phyloP scores from a whole-genome alignment of 306 rosid species.

The Adenanthera pavonina region DNA sequence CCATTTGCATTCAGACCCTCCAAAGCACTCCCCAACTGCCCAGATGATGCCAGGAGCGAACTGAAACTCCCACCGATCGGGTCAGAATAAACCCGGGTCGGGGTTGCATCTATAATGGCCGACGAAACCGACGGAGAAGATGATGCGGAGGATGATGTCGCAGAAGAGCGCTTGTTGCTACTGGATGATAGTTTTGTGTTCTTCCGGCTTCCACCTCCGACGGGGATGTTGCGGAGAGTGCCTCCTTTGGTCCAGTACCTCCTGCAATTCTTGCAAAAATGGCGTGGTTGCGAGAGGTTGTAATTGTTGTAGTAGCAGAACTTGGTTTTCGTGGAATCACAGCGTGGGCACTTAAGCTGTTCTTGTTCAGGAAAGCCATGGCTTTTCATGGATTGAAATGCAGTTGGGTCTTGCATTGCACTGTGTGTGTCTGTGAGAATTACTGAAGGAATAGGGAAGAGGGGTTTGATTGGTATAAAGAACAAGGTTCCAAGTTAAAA shows the following conservation, averaged over 20 bases:
- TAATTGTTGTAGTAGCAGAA: slow-evolving; percentile 98
- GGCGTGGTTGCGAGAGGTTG: slow-evolving; percentile 97
- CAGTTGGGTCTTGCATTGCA: slow-evolving; percentile 69
- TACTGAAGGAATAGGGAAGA: not conserved
- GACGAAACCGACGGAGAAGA: slow-evolving; percentile 52
- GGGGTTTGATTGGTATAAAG: not conserved
- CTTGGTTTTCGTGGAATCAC: slow-evolving; percentile 87
- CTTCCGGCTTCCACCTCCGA: slow-evolving; percentile 89
- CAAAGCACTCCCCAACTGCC: slow-evolving; percentile 49
- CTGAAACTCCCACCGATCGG: slow-evolving; percentile 63
- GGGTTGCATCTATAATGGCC: slow-evolving; percentile 36
- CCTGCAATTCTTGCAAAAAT: slow-evolving; percentile 87
- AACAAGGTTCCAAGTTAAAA: not conserved
- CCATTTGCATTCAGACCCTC: slow-evolving; percentile 68
- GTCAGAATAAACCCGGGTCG: slow-evolving; percentile 31
- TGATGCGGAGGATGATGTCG: slow-evolving; percentile 24
- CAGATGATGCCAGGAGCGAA: slow-evolving; percentile 69
- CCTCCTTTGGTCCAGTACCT: slow-evolving; percentile 99
- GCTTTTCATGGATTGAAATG: slow-evolving; percentile 50
- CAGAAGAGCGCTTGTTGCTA: slow-evolving; percentile 45
- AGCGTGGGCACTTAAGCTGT: slow-evolving; percentile 84
- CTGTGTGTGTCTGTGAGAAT: not conserved
- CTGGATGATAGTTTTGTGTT: slow-evolving; percentile 60
- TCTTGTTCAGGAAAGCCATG: slow-evolving; percentile 86
- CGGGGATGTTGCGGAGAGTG: slow-evolving; percentile 86